Conservation (phyloP, 1,284 basidiomycete genomes). For the Inonotus hispidus region DNA sequence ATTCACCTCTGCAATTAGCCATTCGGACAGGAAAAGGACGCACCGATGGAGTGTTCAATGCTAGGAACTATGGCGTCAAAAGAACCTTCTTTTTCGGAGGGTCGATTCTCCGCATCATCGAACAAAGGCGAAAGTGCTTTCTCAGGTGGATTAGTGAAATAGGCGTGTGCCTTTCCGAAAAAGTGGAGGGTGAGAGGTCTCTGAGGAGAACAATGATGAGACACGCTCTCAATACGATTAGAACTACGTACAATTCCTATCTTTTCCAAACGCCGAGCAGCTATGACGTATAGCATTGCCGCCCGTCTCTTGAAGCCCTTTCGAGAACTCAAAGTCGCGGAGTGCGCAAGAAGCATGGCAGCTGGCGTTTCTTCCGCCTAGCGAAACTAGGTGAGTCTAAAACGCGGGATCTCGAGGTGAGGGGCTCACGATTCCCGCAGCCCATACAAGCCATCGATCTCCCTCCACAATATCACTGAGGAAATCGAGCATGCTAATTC, state of each 20-base stretch:
- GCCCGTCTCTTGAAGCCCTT: constrained; percentile 55
- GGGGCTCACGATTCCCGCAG: constrained; percentile 62
- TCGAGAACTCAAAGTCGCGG: constrained; percentile 58
- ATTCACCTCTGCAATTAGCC: background rate
- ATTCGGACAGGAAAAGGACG: constrained; percentile 14
- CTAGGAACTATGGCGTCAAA: constrained; percentile 63
- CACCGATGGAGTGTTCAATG: constrained; percentile 74
- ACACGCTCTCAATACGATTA: background rate
- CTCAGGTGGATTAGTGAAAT: constrained; percentile 44
- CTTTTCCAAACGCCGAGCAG: constrained; percentile 72
- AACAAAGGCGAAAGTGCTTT: constrained; percentile 71
- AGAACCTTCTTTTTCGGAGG: constrained; percentile 34
- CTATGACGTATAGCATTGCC: constrained; percentile 69
- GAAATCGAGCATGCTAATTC: constrained; percentile 55
- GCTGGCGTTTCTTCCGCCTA: constrained; percentile 78
- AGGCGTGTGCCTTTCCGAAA: constrained; percentile 58
- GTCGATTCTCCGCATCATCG: constrained; percentile 61
- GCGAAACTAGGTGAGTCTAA: background rate
- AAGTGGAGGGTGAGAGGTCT: constrained; percentile 80
- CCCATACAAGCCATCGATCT: constrained; percentile 77
- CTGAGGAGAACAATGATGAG: constrained; percentile 32
- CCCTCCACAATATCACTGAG: constrained; percentile 54
- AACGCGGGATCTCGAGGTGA: background rate
- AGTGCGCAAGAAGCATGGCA: constrained; percentile 68
- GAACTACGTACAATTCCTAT: constrained; percentile 61